phyloP scores from a whole-genome alignment of 106 monocot species.

The Apostasia ramifera region DNA sequence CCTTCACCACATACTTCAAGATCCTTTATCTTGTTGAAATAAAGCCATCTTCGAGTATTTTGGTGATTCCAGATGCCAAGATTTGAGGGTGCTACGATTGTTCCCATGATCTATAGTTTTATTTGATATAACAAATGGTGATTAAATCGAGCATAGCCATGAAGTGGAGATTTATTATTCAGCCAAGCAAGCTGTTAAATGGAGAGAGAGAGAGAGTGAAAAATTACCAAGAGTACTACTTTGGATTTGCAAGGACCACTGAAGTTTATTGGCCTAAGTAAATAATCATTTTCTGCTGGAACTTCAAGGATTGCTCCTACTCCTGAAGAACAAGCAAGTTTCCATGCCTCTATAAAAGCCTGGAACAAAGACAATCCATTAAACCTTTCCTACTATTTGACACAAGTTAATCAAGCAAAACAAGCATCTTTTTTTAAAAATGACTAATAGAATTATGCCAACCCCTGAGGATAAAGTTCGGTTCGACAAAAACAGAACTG shows the following conservation, averaged over 20 bases:
- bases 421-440: not conserved
- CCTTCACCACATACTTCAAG: conserved; percentile 41
- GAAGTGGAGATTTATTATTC: no score
- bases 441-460: no score
- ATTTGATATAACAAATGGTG: no score
- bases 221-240: conserved; percentile 43
- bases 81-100: conserved; percentile 57
- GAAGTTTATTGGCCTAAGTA: conserved; percentile 41
- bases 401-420: not conserved
- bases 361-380: conserved; percentile 9
- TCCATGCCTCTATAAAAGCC: conserved; percentile 68
- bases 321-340: conserved; percentile 40
- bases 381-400: not conserved
- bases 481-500: no score
- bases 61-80: conserved; percentile 41
- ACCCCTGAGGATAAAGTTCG: no score
- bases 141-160: no score
- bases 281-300: conserved; percentile 42
- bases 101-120: conserved; percentile 43
- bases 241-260: conserved; percentile 49
- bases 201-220: not conserved
- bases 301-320: conserved; percentile 26
- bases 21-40: conserved; percentile 30
- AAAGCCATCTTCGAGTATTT: conserved; percentile 48
- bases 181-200: not conserved